A percentile compares a stretch with the other conserved stretches of the same genome.
Evolutionary conservation across 495 filamentous ascomycete species (phyloP).

Genomic region (Neurospora tetrasperma): DNA sequence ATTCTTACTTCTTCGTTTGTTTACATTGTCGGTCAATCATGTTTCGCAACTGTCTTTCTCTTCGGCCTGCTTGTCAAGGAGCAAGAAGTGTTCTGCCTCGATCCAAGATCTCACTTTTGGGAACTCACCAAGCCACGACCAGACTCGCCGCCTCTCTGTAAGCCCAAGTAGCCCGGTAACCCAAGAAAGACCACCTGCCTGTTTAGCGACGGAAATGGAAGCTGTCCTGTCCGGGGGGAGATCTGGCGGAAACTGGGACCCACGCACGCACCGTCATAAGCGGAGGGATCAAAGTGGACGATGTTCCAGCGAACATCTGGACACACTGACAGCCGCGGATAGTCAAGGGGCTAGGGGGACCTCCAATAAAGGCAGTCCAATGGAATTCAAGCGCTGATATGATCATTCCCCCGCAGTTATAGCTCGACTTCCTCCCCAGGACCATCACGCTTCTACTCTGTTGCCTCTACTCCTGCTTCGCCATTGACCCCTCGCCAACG

Average conservation of each 20-base stretch:
- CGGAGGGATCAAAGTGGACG: neutral
- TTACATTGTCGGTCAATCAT: slow-evolving; percentile 11
- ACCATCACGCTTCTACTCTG: slow-evolving; percentile 11
- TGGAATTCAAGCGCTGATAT: neutral
- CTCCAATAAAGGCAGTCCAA: neutral
- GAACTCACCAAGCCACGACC: neutral
- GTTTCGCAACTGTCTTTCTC: slow-evolving; percentile 16
- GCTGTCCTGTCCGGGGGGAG: neutral
- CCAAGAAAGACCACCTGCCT: neutral
- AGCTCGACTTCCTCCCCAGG: slow-evolving; percentile 5
- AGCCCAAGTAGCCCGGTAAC: neutral
- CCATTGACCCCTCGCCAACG: slow-evolving; percentile 5
- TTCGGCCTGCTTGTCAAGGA: slow-evolving; percentile 16
- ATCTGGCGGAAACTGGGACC: neutral
- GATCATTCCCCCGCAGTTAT: slow-evolving; percentile 17
- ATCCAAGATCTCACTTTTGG: slow-evolving; percentile 2
- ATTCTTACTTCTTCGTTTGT: slow-evolving; percentile 1
- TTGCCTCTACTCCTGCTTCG: slow-evolving; percentile 1
- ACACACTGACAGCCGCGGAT: neutral
- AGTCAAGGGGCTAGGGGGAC: neutral
- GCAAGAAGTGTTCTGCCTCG: slow-evolving; percentile 11
- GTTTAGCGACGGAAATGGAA: neutral
- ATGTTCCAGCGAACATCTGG: neutral
- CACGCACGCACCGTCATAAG: neutral
- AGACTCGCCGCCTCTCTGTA: neutral